Evolutionary conservation across 2,329 filamentous ascomycete species (phyloP), one percentile per base, ranked within the genome.

Genomic region (Balansia obtecta): DNA sequence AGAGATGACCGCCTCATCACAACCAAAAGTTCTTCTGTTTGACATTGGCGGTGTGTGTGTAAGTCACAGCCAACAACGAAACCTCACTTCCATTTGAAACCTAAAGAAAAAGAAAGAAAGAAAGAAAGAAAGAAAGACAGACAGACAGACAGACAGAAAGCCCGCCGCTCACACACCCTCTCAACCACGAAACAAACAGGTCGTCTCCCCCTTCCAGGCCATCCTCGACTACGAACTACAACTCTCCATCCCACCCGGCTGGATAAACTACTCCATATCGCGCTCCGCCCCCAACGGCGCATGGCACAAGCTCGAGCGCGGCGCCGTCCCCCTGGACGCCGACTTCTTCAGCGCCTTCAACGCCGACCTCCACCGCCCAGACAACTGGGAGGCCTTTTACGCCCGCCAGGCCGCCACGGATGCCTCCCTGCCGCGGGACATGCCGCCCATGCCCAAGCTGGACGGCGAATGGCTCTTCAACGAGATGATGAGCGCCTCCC

Each of bases 21-120:
- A 73, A 52, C 86, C 86, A 32, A 85, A 86, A 58, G 86, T 87
- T 50, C 71, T 94, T 33, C 74, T 98, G 20, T 97, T 97, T 66
- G 93, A 98, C 68, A 93, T 98, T 58, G 93, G 93, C 39, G 93
- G 93, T 54, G 93, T 98, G 58, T 94, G 88, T 75, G 91, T 95
- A 84, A 75, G 88, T 82, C 53, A 48, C 42, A 46, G 34, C 34
- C 39, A 3, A 15, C 10, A 16, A n/a, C 44, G n/a, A 6, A n/a
- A 47, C 15, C 20, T 39, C 20, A 30, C 18, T 13, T 15, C 15
- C 20, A 22, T 18, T 20, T 2, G 15, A 37, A 40, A 22, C n/a
- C n/a, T n/a, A 11, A n/a, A 16, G 18, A 6, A 8, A 27, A 27
- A 27, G 8, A 27, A 8, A 27, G 8, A 18, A n/a, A 13, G 8